Base-by-base conservation (phyloP, 805 yeast species). In the Torulaspora maleeae region DNA sequence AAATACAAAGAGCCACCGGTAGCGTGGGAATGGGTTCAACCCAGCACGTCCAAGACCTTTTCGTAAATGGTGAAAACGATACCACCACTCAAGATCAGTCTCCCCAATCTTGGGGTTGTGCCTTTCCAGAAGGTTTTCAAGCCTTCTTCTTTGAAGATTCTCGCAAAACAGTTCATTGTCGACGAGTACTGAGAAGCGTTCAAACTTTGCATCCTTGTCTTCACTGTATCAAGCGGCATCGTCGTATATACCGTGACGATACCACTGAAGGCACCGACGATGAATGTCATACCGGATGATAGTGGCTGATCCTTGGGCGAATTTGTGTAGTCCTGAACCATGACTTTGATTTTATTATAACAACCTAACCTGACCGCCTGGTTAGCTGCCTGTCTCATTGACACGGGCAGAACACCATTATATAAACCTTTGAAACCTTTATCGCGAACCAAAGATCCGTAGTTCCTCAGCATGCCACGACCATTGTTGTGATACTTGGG, bases 31-130 rank as follows among this genome's bases (percentile, higher is more conserved):
- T 24, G 12, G 20, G 24, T 11, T 32, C 46, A 58, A 27, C 57
- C 58, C 41, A 70, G 49, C 10, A 69, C 54, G 3, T 59, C 77
- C 65, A 91, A 73, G 71, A 91, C 83, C 69, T 89, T 86, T 65
- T 91, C 99, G 66, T 91, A 91, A 45, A 93, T 86, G 16, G 98
- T 93, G 70, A 91, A 91, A 24, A 93, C 97, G 54, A 91, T 91
- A 58, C 99, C 99, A 50, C 99, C 99, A 68, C 95, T 85, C 61
- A 91, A 75, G 28, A 90, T 80, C 61, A 91, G 75, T 58, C 99
- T 79, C 5, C 98, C 98, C 50, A 91, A 72, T 62, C 99, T 77
- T 37, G 99, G 98, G 2, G 98, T 93, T 28, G 98, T 96, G 50
- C 99, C 99, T 68, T 87, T 87, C 99, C 99, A 91, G 69, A 89